phyloP scores from a whole-genome alignment of 176 grass and related monocot species.

The Melocanna baccifera region DNA sequence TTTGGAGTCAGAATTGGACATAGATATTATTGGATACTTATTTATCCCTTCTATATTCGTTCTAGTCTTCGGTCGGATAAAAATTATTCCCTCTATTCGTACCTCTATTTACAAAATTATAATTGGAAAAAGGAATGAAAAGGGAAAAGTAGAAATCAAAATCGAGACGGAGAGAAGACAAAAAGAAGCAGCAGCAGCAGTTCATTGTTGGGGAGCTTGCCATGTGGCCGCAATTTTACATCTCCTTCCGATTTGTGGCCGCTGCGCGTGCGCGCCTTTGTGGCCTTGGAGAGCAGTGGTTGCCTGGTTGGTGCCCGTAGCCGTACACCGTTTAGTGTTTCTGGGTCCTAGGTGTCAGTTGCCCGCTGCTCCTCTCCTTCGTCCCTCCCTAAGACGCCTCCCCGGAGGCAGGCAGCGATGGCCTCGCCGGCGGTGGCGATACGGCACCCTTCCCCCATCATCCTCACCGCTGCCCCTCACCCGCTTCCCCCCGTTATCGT shows the following conservation, averaged over 20 bases:
- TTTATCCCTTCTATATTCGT: no score
- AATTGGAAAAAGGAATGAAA: not conserved
- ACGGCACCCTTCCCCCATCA: conserved; percentile 21
- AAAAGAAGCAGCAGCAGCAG: not conserved
- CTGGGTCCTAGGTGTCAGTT: conserved; percentile 27
- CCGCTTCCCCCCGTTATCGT: not conserved
- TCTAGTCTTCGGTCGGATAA: no score
- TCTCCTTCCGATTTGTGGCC: not conserved
- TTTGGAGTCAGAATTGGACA: no score
- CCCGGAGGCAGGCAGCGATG: no score
- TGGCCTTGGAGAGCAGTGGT: not conserved
- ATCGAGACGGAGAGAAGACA: not conserved
- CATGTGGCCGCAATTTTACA: conserved; percentile 19
- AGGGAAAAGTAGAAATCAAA: not conserved
- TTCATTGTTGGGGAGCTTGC: conserved; percentile 9
- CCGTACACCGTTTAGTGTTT: not conserved
- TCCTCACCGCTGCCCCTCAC: not conserved
- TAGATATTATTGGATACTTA: no score
- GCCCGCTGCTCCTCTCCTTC: not conserved
- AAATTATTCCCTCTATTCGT: no score
- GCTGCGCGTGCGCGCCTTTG: no score
- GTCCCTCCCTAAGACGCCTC: not conserved
- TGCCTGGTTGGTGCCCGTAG: not conserved
- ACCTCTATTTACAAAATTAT: no score
- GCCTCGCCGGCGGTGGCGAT: conserved; percentile 36